Percentiles rank a stretch among this genome's conserved stretches.
These are phyloP conservation scores for Coemansia sp. DNA, from an alignment of 192 early-diverging fungal genomes.

Conservation along the genomic window DNA sequence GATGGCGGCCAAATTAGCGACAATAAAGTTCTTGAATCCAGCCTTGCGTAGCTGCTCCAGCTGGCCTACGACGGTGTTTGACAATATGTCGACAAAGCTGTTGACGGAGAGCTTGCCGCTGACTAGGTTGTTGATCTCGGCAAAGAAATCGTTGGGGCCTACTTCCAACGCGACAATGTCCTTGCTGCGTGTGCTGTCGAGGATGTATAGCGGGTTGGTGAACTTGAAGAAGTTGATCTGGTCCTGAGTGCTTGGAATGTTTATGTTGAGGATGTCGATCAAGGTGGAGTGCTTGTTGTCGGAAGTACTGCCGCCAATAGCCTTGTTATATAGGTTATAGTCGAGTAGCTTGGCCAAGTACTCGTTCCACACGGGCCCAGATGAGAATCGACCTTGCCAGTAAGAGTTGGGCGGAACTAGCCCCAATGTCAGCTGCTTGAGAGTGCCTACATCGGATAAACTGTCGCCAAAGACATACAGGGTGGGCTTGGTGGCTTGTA, in stretches of 20 bases:
- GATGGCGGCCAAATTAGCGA: conserved; percentile 33
- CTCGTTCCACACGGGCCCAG: conserved; percentile 43
- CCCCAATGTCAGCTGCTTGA: conserved; percentile 22
- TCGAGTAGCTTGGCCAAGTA: conserved; percentile 33
- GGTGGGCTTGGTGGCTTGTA: conserved; percentile 19
- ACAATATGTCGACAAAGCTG: conserved; percentile 26
- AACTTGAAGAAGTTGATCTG: conserved; percentile 41
- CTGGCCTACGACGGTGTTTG: conserved; percentile 22
- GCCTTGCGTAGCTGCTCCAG: conserved; percentile 34
- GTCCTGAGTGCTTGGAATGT: conserved; percentile 38
- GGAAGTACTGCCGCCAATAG: conserved; percentile 29
- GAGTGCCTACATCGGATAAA: conserved; percentile 28
- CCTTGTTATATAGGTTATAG: conserved; percentile 26
- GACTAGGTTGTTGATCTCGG: conserved; percentile 20
- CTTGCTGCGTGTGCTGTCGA: conserved; percentile 10
- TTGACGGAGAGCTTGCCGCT: conserved; percentile 12
- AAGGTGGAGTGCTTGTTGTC: conserved; percentile 25
- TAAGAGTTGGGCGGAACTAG: conserved; percentile 28
- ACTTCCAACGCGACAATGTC: conserved; percentile 34
- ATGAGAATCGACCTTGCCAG: conserved; percentile 40
- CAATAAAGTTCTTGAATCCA: conserved; percentile 46
- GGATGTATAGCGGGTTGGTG: conserved; percentile 18
- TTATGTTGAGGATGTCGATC: conserved; percentile 14
- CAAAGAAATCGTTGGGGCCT: conserved; percentile 41
- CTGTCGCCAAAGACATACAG: conserved; percentile 40